Conservation (phyloP, 2,329 filamentous ascomycete species). For the Ascochyta viciae-villosae region DNA sequence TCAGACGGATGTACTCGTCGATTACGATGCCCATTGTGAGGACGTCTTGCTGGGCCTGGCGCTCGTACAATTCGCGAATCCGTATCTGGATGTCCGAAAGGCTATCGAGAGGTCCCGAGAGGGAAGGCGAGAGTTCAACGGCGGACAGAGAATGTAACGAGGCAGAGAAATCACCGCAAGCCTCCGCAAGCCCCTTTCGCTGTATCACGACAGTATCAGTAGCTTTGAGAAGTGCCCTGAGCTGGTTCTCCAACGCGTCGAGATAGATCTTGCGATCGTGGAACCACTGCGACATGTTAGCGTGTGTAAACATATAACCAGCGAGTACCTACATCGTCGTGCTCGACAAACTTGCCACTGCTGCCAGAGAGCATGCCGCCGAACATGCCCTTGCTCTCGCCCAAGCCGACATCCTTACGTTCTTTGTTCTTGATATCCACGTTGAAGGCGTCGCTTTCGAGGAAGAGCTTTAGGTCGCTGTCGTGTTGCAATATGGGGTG, state of each 20-base stretch:
- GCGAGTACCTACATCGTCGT: slow-evolving; percentile 78
- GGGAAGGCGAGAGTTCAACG: slow-evolving; percentile 86
- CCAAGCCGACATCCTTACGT: slow-evolving; percentile 81
- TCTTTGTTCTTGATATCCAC: slow-evolving; percentile 98
- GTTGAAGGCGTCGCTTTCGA: slow-evolving; percentile 96
- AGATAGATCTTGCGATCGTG: slow-evolving; percentile 95
- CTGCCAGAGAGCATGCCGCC: slow-evolving; percentile 81
- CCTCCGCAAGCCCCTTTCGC: slow-evolving; percentile 90
- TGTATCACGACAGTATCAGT: slow-evolving; percentile 93
- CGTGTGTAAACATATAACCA: neutral
- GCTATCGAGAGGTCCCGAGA: slow-evolving; percentile 88
- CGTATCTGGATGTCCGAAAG: slow-evolving; percentile 93
- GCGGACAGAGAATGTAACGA: slow-evolving; percentile 92
- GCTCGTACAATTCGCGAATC: slow-evolving; percentile 93
- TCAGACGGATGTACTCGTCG: slow-evolving; percentile 96
- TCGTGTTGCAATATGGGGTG: slow-evolving; percentile 94
- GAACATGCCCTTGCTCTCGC: slow-evolving; percentile 92
- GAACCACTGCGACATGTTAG: slow-evolving; percentile 74
- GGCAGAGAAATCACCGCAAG: slow-evolving; percentile 89
- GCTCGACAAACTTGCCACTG: slow-evolving; percentile 87
- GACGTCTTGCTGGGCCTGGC: slow-evolving; percentile 95
- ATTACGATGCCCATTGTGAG: slow-evolving; percentile 96
- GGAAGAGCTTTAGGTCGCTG: slow-evolving; percentile 90
- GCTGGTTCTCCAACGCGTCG: slow-evolving; percentile 89
- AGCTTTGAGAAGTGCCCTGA: slow-evolving; percentile 88